Evolutionary conservation across 2,329 filamentous ascomycete species (phyloP), one percentile per base, ranked within the genome.

Genomic region (Colletotrichum sojae): DNA sequence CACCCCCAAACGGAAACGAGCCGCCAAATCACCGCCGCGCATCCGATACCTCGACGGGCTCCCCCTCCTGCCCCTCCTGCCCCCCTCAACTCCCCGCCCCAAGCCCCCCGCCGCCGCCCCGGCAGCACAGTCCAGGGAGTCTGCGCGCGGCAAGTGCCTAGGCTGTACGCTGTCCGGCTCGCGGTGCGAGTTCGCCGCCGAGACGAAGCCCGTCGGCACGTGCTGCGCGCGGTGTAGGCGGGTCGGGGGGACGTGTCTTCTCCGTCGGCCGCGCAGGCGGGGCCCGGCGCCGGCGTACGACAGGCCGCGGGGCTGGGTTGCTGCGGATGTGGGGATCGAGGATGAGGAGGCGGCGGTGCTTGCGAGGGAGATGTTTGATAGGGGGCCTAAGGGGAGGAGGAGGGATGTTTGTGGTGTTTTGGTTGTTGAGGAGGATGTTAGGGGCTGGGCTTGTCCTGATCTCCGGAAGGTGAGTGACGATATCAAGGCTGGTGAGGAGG

Each of bases 181-280:
- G 15, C 63, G 48, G 18, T 67, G 59, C 27, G 60, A 55, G 20
- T 63, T 51, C 45, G 36, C 39, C 39, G 20, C 52, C 18, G 13
- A 39, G 39, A 61, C 31, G 49, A 66, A 4, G n/a, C 15, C 9
- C 25, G 52, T 48, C 13, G 49, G 22, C 22, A 36, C 31, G 31
- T 36, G 31, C 10, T 65, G 63, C 56, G 55, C 55, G 6, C 63
- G 63, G 36, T 65, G 63, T 15, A 22, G 43, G 12, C 36, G 58
- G 13, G 31, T 45, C 22, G 53, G 12, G 4, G 22, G 13, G 18
- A 8, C 22, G 10, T 65, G 63, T 36, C 25, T 60, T 12, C 20
- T 65, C 20, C 55, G 63, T 5, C 4, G 63, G 46, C 56, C 48
- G 39, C 2, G 13, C 1, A 16, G 36, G 36, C 15, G 22, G 36